A percentile compares a stretch with the other conserved stretches of the same genome.
phyloP scores from a whole-genome alignment of 352 stramenopile species.

The Phytophthora cryptogea region DNA sequence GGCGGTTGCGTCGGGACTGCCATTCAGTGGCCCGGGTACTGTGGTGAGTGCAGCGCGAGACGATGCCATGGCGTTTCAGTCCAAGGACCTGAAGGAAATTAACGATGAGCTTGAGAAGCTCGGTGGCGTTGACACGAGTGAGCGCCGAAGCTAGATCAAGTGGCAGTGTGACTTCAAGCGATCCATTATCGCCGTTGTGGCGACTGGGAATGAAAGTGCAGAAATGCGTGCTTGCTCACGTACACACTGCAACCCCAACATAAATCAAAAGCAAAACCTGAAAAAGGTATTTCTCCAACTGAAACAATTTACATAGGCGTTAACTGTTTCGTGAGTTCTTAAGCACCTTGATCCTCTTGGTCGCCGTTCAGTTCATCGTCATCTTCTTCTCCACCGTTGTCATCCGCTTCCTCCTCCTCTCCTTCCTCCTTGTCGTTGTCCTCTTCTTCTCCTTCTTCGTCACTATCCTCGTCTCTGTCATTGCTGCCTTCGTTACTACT shows the following conservation, averaged over 20 bases:
- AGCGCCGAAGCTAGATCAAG: slow-evolving; percentile 28
- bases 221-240: neutral
- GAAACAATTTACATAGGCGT: neutral
- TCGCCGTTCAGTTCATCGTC: slow-evolving; percentile 18
- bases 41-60: slow-evolving; percentile 19
- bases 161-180: slow-evolving; percentile 5
- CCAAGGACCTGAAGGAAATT: slow-evolving; percentile 69
- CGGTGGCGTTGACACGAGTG: slow-evolving; percentile 37
- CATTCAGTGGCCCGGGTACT: slow-evolving; percentile 24
- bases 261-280: slow-evolving; percentile 17
- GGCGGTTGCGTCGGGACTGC: slow-evolving; percentile 47
- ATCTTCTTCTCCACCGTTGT: slow-evolving; percentile 30
- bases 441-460: slow-evolving; percentile 20
- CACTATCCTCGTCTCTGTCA: slow-evolving; percentile 24
- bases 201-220: slow-evolving; percentile 1
- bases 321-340: neutral
- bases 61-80: slow-evolving; percentile 45
- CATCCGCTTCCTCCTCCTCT: slow-evolving; percentile 26
- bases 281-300: slow-evolving; percentile 16
- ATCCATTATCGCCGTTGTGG: neutral
- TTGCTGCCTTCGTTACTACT: slow-evolving; percentile 12
- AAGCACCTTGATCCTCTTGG: slow-evolving; percentile 12
- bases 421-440: slow-evolving; percentile 21
- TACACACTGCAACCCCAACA: neutral
- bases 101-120: slow-evolving; percentile 75